A percentile compares a stretch with the other conserved stretches of the same genome.
phyloP scores from a whole-genome alignment of 352 stramenopile genomes.

The Phytophthora syringae region DNA sequence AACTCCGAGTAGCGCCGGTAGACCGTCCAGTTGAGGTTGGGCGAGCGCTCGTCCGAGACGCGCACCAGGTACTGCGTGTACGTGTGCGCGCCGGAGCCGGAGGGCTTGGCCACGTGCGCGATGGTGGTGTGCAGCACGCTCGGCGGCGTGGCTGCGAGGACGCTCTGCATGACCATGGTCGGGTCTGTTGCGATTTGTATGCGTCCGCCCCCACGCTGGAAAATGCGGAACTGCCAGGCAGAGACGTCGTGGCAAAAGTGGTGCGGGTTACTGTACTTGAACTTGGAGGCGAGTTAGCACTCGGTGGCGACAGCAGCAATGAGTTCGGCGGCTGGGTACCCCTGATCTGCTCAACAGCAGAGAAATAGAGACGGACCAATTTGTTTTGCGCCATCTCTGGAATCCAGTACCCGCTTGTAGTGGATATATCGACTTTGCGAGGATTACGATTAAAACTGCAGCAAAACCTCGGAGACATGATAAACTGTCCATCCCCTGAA shows the following conservation, averaged over 20 bases:
- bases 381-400: constrained; percentile 6
- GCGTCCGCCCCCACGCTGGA: constrained; percentile 7
- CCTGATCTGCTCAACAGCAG: not conserved
- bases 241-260: constrained; percentile 18
- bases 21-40: constrained; percentile 79
- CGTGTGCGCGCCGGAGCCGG: constrained; percentile 58
- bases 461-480: constrained; percentile 5
- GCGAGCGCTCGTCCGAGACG: constrained; percentile 82
- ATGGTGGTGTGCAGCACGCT: constrained; percentile 83
- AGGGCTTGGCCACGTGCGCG: constrained; percentile 77
- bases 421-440: not conserved
- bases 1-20: constrained; percentile 90
- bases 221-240: constrained; percentile 33
- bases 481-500: constrained; percentile 14
- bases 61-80: constrained; percentile 87
- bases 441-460: too few species aligned
- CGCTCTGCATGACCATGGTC: constrained; percentile 47
- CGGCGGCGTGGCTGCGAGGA: constrained; percentile 29
- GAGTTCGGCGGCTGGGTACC: constrained; percentile 1
- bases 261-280: too few species aligned
- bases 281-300: constrained; percentile 34
- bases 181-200: not conserved
- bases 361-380: constrained; percentile 28
- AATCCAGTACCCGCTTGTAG: not conserved
- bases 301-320: constrained; percentile 10